Base-by-base conservation (phyloP, 2,329 filamentous ascomycete genomes). In the Macrophomina pseudophaseolina region DNA sequence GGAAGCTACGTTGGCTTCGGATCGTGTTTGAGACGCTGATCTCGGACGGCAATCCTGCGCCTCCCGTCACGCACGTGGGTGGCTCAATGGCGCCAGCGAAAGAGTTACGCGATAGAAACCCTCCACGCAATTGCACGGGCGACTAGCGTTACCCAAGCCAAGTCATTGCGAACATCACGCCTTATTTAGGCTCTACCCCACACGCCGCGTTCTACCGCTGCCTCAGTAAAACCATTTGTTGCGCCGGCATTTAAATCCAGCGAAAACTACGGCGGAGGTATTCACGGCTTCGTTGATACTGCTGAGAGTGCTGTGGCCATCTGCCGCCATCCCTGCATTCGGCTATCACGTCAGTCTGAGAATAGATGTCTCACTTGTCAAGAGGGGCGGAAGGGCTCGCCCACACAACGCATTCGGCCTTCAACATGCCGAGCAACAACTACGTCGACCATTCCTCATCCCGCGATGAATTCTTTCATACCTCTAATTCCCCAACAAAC, bases 401-500 rank as follows among this genome's bases (percentile, higher is more conserved):
- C 42, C 5, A 14, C 42, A 16, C 5, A 9, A 18, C 11, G 5
- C 11, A 23, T 23, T n/a, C 56, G 35, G 28, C 49, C 16, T 14
- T 33, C 28, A n/a, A 14, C 40, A 60, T 60, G 56, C 23, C 56
- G 16, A 23, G 40, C 23, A 46, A 32, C 14, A 18, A 14, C 66
- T 74, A 72, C 68, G 70, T 75, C 64, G 71, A 72, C 33, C 66
- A 68, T 64, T 66, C 46, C 56, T 66, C 66, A 3, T 35, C n/a
- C 58, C n/a, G 32, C 44, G 18, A 62, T 3, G 42, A 62, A 7
- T 8, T 5, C 18, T 62, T 49, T 33, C n/a, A 38, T 28, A 35
- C n/a, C 4, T 79, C 77, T 35, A 75, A 71, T 54, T 73, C 76
- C 64, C 79, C 76, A 48, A 79, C 77, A 51, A 74, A 77, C 53